Conservation (phyloP, 1,139 yeast genomes). For the Pichia sp. region DNA sequence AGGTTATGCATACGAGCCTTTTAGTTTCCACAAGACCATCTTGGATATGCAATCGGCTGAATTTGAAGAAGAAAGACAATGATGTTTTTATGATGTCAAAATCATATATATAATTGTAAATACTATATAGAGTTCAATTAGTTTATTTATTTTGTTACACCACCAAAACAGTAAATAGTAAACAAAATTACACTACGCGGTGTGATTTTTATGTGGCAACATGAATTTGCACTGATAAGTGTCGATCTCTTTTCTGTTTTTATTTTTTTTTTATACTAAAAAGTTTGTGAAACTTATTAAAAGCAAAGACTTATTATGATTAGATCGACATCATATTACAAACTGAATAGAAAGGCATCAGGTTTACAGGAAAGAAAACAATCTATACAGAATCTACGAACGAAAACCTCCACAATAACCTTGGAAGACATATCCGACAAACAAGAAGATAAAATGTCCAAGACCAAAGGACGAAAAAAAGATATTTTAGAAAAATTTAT, state of each 20-base stretch:
- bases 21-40: conserved; percentile 44
- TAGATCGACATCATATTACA: conserved; percentile 7
- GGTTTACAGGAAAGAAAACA: conserved; percentile 1
- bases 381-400: background rate
- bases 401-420: background rate
- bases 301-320: conserved; percentile 3
- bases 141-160: too few species aligned
- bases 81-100: background rate
- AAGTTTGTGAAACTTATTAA: too few species aligned
- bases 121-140: background rate
- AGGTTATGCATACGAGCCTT: conserved; percentile 84
- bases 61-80: conserved; percentile 11
- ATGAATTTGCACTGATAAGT: too few species aligned
- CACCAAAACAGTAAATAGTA: too few species aligned
- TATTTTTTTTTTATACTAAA: background rate
- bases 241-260: too few species aligned
- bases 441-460: background rate
- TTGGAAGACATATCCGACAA: background rate
- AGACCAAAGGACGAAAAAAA: conserved; percentile 43
- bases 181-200: too few species aligned
- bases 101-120: background rate
- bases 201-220: too few species aligned
- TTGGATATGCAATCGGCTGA: conserved; percentile 14
- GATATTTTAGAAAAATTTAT: conserved; percentile 64
- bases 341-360: conserved; percentile 5